A percentile compares a stretch with the other conserved stretches of the same genome.
phyloP scores from a whole-genome alignment of 345 rosid genomes.

The Populus simonii region DNA sequence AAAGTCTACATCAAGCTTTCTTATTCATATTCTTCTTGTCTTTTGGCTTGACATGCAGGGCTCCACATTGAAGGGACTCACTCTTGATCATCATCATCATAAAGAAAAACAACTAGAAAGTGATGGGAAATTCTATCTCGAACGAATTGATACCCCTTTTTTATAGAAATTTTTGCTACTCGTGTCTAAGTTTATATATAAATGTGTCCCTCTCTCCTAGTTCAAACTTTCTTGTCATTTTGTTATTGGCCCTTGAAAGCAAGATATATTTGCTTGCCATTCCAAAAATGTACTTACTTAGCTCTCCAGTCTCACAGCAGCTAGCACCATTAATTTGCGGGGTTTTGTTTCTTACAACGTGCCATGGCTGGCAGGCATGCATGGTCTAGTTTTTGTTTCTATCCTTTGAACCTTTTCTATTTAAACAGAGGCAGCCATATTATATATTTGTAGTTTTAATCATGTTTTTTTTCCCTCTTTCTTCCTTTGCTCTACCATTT shows the following conservation, averaged over 20 bases:
- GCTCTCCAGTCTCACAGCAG: slow-evolving; percentile 18
- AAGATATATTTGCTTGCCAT: neutral
- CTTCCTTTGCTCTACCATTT: neutral
- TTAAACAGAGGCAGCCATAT: slow-evolving; percentile 6
- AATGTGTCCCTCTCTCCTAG: neutral
- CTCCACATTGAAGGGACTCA: neutral
- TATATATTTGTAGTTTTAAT: neutral
- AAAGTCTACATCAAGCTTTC: neutral
- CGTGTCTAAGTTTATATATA: neutral
- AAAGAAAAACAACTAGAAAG: neutral
- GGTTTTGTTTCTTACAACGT: slow-evolving; percentile 34
- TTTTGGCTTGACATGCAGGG: neutral
- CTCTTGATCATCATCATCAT: neutral
- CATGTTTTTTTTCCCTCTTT: neutral
- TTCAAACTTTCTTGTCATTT: neutral
- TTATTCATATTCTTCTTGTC: neutral
- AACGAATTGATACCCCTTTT: neutral
- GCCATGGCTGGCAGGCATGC: slow-evolving; percentile 27
- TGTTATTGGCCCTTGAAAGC: neutral
- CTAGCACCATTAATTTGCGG: slow-evolving; percentile 28
- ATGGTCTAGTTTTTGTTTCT: slow-evolving; percentile 24
- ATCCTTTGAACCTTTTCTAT: slow-evolving; percentile 19
- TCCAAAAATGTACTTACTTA: slow-evolving; percentile 24
- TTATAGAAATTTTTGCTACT: neutral
- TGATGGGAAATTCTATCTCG: neutral